Conservation (phyloP, 2,329 filamentous ascomycete genomes). For the Penicillium sclerotiorum region DNA sequence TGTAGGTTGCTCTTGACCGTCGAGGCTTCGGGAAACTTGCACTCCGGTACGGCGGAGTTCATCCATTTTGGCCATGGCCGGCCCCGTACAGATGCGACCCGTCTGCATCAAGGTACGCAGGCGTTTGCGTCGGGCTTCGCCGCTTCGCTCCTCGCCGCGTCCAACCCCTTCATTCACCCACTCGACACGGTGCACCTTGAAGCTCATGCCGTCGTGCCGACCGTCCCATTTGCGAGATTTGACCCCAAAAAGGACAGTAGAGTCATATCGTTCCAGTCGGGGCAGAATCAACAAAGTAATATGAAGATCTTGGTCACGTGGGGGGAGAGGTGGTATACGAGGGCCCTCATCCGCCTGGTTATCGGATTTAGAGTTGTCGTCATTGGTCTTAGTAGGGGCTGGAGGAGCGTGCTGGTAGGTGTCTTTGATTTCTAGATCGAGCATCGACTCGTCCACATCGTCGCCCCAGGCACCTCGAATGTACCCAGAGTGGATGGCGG, state of each 20-base stretch:
- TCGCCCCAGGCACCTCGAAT: slow-evolving; percentile 85
- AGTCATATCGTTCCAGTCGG: slow-evolving; percentile 72
- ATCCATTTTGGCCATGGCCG: slow-evolving; percentile 37
- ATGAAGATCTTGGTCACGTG: slow-evolving; percentile 74
- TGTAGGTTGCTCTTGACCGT: slow-evolving; percentile 28
- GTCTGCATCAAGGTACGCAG: slow-evolving; percentile 49
- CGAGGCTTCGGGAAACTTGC: slow-evolving; percentile 32
- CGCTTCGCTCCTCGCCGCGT: slow-evolving; percentile 49
- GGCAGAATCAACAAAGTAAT: slow-evolving; percentile 86
- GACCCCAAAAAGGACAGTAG: slow-evolving; percentile 76
- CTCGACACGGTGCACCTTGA: slow-evolving; percentile 76
- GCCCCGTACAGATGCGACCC: slow-evolving; percentile 46
- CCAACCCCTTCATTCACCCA: slow-evolving; percentile 76
- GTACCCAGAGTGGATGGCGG: slow-evolving; percentile 91
- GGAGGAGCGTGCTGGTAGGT: slow-evolving; percentile 48
- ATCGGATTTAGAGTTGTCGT: slow-evolving; percentile 14
- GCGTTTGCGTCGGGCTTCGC: slow-evolving; percentile 53
- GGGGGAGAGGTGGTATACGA: slow-evolving; percentile 52
- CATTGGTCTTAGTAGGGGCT: slow-evolving; percentile 37
- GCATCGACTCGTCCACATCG: slow-evolving; percentile 70
- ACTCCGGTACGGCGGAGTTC: slow-evolving; percentile 36
- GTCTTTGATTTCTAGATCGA: slow-evolving; percentile 59
- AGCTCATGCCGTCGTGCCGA: slow-evolving; percentile 84
- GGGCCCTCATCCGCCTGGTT: slow-evolving; percentile 28
- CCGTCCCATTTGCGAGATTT: slow-evolving; percentile 77